phyloP scores from a whole-genome alignment of 2,329 filamentous ascomycete species.

The Ascochyta lentis region DNA sequence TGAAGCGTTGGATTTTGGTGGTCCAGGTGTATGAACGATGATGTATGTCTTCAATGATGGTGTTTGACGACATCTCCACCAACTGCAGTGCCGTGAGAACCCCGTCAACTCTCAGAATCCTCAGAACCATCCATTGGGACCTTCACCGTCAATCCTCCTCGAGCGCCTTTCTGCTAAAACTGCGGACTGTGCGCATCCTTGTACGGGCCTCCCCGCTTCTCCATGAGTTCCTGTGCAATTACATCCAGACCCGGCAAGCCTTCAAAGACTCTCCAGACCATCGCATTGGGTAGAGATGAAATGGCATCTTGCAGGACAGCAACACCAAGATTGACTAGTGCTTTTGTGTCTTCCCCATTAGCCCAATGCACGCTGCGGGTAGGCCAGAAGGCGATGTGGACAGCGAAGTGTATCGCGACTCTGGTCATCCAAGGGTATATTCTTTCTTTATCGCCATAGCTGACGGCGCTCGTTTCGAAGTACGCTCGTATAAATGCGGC shows the following conservation, averaged over 20 bases:
- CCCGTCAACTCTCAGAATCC: not conserved
- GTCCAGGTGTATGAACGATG: too few relatives aligned
- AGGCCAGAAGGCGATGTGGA: constrained; percentile 47
- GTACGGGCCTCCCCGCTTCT: not conserved
- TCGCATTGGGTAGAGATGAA: constrained; percentile 20
- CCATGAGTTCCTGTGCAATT: not conserved
- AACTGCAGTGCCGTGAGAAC: not conserved
- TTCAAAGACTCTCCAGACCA: constrained; percentile 19
- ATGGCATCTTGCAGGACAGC: constrained; percentile 22
- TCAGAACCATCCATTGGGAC: not conserved
- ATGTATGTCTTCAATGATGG: too few relatives aligned
- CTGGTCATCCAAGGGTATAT: constrained; percentile 27
- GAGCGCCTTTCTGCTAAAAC: not conserved
- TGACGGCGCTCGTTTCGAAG: constrained; percentile 6
- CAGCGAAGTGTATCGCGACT: constrained; percentile 45
- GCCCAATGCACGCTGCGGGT: constrained; percentile 38
- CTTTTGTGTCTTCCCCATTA: constrained; percentile 29
- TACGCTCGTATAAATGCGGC: constrained; percentile 40
- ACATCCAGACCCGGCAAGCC: not conserved
- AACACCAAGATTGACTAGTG: constrained; percentile 36
- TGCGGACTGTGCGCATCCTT: too few relatives aligned
- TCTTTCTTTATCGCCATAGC: constrained; percentile 15
- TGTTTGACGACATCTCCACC: too few relatives aligned
- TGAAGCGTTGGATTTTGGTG: too few relatives aligned
- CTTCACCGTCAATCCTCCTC: not conserved